Base-by-base conservation (phyloP, 1,139 yeast genomes). In the Yamadazyma pseudoaaseri region DNA sequence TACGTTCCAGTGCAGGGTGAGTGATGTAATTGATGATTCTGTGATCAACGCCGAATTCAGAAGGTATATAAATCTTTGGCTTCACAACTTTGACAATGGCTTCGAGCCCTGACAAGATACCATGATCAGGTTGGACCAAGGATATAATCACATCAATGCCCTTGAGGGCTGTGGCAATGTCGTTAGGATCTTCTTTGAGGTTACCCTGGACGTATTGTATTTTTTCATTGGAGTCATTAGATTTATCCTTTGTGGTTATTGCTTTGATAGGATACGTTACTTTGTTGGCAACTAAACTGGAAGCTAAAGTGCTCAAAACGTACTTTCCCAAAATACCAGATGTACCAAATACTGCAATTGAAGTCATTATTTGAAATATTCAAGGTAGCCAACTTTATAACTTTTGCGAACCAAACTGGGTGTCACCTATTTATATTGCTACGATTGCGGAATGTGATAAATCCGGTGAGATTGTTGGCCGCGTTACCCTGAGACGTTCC, bases 21-120 rank as follows among this genome's bases (percentile, higher is more conserved):
- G 62, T 52, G 34, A 45, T 39, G 35, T 44, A 38, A 18, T 41
- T 43, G 9, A 31, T 23, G 18, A 53, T 51, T 3, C 11, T 26
- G 24, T 65, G 41, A 33, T 76, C 76, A 26, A 61, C 49, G 29
- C 86, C 86, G 46, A 75, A 80, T 48, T 79, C 85, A 3, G 85
- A 73, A 22, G 86, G 83, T 37, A 80, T 67, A 54, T 69, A 79
- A 22, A 79, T 47, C 51, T 74, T 71, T 29, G 79, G 78, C 46
- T 65, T 69, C 26, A 70, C 67, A 12, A 49, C 51, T 6, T 51
- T 48, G 3, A 72, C 65, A 5, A 77, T 47, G 33, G 54, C 47
- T 42, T 62, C 69, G 22, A 62, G 34, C 4, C 41, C 41, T 3
- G 54, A 44, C 17, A 55, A 56, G 15, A 52, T 32, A 3, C 37